Evolutionary conservation across 495 filamentous ascomycete genomes (phyloP), one percentile per base, ranked within the genome.

Genomic region (Lasiosphaeria hispida): DNA sequence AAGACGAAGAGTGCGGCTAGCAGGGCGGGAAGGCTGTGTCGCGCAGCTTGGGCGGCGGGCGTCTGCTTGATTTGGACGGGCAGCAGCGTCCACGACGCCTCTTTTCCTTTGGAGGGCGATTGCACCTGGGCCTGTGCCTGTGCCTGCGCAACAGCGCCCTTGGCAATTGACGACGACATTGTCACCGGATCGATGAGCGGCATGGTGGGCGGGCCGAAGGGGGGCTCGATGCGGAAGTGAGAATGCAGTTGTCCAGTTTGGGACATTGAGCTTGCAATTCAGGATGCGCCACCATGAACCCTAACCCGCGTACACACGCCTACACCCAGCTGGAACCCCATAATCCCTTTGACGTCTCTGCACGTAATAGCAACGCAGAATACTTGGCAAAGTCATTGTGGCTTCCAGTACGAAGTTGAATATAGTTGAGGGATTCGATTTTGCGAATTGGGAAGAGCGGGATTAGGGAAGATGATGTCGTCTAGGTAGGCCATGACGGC

Each of bases 1-100:
- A 81, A 39, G 54, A 79, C 72, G 66, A 83, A 85, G 34, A 86
- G 63, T 38, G 74, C 74, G 14, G 90, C 77, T 19, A 96, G 75
- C 11, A 91, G 66, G 33, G 75, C 73, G 5, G 89, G 85, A 61
- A 67, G 36, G 33, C 43, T 63, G 44, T 70, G 63, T 13, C 63
- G 69, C 35, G 61, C 48, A 9, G 68, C 34, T 30, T 72, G 72
- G 13, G 76, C 67, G 50, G 63, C 58, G 13, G 64, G 54, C 1
- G 72, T 71, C 33, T 60, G 60, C 30, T 68, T 58, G 56, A 62
- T 63, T 19, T 65, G 69, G 54, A 77, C 59, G 7, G 75, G 70
- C 41, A 66, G 69, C 18, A 69, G 67, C 8, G 33, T 45, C 19
- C 33, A 11, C 2, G 42, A n/a, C 19, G 17, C 14, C 33, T 15